Conservation (phyloP, 169 alveolate species). For the Eimeria necatrix region DNA sequence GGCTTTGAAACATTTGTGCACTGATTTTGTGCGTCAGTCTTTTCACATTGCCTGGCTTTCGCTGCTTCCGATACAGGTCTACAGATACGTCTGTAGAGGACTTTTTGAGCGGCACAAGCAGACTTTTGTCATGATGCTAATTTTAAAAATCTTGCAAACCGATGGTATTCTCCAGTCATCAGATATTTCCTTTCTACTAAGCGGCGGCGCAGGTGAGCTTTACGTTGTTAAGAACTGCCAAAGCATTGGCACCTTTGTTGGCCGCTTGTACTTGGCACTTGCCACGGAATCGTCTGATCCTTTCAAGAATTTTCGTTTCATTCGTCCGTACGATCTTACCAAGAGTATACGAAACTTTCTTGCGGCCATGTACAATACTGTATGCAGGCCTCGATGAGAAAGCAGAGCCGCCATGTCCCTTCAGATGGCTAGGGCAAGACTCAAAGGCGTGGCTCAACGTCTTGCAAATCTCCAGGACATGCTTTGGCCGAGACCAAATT, state of each 20-base stretch:
- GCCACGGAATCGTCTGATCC: too few relatives aligned
- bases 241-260: background rate
- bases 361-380: background rate
- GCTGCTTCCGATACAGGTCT: slow-evolving; percentile 84
- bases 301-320: too few relatives aligned
- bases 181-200: slow-evolving; percentile 95
- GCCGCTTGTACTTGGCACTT: too few relatives aligned
- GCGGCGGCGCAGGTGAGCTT: slow-evolving; percentile 91
- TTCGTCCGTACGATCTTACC: too few relatives aligned
- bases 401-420: slow-evolving; percentile 92
- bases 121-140: slow-evolving; percentile 95
- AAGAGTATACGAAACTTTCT: background rate
- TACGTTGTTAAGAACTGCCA: background rate
- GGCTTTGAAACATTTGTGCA: too few relatives aligned
- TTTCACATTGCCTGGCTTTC: background rate
- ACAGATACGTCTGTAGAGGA: slow-evolving; percentile 97
- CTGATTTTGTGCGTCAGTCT: too few relatives aligned
- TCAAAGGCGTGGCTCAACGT: slow-evolving; percentile 95
- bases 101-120: slow-evolving; percentile 97
- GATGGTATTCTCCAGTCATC: slow-evolving; percentile 92
- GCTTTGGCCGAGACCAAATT: slow-evolving; percentile 94
- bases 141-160: slow-evolving; percentile 94
- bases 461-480: slow-evolving; percentile 94
- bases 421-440: slow-evolving; percentile 91
- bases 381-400: slow-evolving; percentile 91